These are phyloP conservation scores for Myriosclerotinia duriaeana DNA, from an alignment of 2,329 filamentous ascomycete genomes.

Conservation along the genomic window DNA sequence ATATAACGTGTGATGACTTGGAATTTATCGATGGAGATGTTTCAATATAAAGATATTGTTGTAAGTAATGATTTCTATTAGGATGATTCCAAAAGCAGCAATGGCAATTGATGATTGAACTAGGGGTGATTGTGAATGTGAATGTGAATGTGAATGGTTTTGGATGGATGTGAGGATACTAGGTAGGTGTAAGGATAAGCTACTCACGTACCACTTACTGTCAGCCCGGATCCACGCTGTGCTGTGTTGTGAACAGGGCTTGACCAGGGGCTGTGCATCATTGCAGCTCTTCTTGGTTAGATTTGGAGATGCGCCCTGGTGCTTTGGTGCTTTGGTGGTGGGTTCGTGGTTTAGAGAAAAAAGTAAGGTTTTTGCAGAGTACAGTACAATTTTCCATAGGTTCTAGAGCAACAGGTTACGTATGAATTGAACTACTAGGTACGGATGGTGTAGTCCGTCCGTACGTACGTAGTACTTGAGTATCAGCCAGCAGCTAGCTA, in stretches of 20 bases:
- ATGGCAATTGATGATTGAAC: too few species aligned
- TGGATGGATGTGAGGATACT: too few species aligned
- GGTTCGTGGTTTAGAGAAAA: neutral
- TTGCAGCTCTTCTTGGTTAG: neutral
- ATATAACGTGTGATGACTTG: too few species aligned
- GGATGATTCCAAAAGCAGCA: too few species aligned
- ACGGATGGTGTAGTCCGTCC: neutral
- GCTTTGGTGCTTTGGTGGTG: too few species aligned
- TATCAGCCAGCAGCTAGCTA: constrained; percentile 7
- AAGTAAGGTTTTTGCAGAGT: neutral
- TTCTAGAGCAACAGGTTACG: too few species aligned
- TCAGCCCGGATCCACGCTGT: constrained; percentile 1
- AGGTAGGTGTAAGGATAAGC: neutral
- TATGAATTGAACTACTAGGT: too few species aligned
- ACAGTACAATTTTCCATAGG: neutral
- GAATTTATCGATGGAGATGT: too few species aligned
- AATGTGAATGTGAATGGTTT: too few species aligned
- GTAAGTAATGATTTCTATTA: too few species aligned
- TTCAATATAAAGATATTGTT: too few species aligned
- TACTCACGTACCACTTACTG: neutral
- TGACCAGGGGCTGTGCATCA: neutral
- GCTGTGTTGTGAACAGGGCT: neutral
- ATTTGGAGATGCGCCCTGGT: neutral
- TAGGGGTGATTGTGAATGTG: too few species aligned
- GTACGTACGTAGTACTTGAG: neutral